Base-by-base conservation (phyloP, 2,329 filamentous ascomycete species). In the Apiospora saccharicola region DNA sequence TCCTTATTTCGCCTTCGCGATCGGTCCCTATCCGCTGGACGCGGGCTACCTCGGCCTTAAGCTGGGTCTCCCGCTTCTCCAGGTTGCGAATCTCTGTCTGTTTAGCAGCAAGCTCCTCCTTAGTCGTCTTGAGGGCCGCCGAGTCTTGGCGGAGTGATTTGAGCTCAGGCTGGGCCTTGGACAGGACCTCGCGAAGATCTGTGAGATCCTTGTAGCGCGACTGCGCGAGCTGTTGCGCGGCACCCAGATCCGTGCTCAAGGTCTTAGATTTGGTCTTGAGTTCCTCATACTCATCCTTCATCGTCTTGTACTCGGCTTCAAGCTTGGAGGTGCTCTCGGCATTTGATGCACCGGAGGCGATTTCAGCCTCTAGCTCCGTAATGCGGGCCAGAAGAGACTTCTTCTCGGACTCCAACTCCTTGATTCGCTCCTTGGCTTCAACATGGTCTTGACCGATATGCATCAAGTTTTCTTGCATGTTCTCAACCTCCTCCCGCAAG, bases 81-180 rank as follows among this genome's bases (percentile, higher is more conserved):
- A 97, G 85, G n/a, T 88, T 88, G 73, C 90, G 91, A 8, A 98
- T 81, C 75, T 95, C 93, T 3, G 83, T 83, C 46, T 78, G 81
- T 79, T 86, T 89, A 37, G 81, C 78, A 0, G 88, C 86, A 1
- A 98, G 86, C 74, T 97, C 94, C 67, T 95, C 92, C 79, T 93
- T 96, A 3, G 90, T 88, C 0, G 86, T 86, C 81, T 94, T 95
- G 46, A 98, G 86, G 53, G 91, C 89, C 0, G 90, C 89, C 43
- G 93, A 91, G 77, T 98, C 95, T 68, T 92, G 90, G 10, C 94
- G 90, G 26, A 98, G 86, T 64, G 86, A 91, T 80, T 92, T 93
- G 34, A 98, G 85, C 82, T 99, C 96, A 0, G 94, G 93, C 78
- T 98, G 95, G 0, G 93, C 89, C 80, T 96, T 97, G 75, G 95